Percentiles rank a stretch among this genome's conserved stretches.
phyloP scores from a whole-genome alignment of 352 stramenopile genomes.

The Phytophthora aleatoria region DNA sequence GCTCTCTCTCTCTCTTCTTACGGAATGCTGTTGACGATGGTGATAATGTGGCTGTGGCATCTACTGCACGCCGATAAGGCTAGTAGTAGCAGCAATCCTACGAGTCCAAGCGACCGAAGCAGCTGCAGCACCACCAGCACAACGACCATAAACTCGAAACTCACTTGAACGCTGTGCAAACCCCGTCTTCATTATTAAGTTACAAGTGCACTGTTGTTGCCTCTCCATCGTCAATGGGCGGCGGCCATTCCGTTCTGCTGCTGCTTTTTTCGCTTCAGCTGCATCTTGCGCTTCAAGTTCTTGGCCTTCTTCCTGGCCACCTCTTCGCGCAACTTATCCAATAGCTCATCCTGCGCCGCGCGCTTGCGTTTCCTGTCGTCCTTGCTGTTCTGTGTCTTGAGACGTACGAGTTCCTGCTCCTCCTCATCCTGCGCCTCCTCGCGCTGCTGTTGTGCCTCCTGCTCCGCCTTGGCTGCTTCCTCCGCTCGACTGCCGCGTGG shows the following conservation, averaged over 20 bases:
- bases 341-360: slow-evolving; percentile 68
- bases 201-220: slow-evolving; percentile 4
- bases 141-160: not conserved
- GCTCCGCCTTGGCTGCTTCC: slow-evolving; percentile 37
- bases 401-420: slow-evolving; percentile 61
- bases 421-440: slow-evolving; percentile 57
- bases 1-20: no score
- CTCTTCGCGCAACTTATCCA: slow-evolving; percentile 71
- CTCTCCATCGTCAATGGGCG: not conserved
- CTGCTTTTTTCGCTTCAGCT: slow-evolving; percentile 80
- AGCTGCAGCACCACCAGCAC: not conserved
- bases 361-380: slow-evolving; percentile 65
- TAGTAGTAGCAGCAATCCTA: no score
- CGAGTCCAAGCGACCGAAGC: not conserved
- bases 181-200: slow-evolving; percentile 19
- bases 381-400: slow-evolving; percentile 31
- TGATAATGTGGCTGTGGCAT: no score
- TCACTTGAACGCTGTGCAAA: not conserved
- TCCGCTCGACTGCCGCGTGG: slow-evolving; percentile 38
- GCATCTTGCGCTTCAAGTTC: slow-evolving; percentile 78
- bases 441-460: slow-evolving; percentile 35
- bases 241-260: slow-evolving; percentile 29
- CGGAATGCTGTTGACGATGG: no score
- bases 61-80: no score
- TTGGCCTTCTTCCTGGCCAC: slow-evolving; percentile 70